Evolutionary conservation across 371 early-diverging fungal species (phyloP).

Genomic region (Parasitella parasitica): DNA sequence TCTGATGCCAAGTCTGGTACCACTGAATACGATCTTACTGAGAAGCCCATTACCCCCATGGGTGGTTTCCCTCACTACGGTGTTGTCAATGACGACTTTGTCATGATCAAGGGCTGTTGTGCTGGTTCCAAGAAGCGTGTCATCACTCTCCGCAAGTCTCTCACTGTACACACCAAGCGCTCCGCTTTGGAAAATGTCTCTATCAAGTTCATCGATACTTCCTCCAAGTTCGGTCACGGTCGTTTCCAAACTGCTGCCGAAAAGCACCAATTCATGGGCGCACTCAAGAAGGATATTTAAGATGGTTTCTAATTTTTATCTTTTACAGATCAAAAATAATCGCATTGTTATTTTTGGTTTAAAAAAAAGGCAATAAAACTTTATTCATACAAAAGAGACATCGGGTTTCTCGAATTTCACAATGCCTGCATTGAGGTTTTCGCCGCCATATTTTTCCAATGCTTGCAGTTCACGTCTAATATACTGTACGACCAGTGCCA

Average conservation of each 20-base stretch:
- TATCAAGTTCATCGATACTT: conserved; percentile 99
- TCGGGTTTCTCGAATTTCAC: conserved; percentile 41
- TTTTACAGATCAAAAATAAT: too few species aligned
- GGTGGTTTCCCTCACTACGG: conserved; percentile 99
- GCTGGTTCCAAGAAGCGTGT: conserved; percentile 99
- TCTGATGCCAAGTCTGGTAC: conserved; percentile 83
- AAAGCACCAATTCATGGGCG: conserved; percentile 96
- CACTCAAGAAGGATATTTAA: conserved; percentile 84
- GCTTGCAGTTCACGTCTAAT: conserved; percentile 64
- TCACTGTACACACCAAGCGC: conserved; percentile 92
- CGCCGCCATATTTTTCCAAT: conserved; percentile 54
- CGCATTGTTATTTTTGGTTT: background rate
- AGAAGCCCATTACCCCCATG: conserved; percentile 97
- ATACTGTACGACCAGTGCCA: conserved; percentile 63
- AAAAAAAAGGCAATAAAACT: background rate
- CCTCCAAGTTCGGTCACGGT: conserved; percentile 99
- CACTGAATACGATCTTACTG: conserved; percentile 99
- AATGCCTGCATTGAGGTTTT: conserved; percentile 45
- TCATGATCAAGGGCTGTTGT: conserved; percentile 99
- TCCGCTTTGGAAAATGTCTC: conserved; percentile 94
- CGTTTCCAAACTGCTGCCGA: conserved; percentile 99
- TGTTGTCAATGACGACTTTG: conserved; percentile 96
- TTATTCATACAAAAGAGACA: conserved; percentile 17
- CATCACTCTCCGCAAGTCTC: conserved; percentile 98
- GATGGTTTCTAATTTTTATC: background rate